Evolutionary conservation across 2,329 filamentous ascomycete species (phyloP).

Genomic region (Aspergillus intermedius): DNA sequence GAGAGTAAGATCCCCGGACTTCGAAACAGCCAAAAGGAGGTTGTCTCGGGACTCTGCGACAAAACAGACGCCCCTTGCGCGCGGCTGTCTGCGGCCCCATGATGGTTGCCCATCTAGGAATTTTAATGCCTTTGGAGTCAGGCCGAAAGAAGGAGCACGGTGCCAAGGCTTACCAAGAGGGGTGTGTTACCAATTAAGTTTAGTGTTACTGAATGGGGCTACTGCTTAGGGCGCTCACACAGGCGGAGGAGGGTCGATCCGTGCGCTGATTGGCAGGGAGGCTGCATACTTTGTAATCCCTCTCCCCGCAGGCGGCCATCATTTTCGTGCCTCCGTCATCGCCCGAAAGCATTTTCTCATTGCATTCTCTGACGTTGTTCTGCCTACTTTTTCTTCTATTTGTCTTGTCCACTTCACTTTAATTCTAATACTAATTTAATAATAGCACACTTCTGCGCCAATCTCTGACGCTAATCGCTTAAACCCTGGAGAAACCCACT

Average conservation of each 20-base stretch:
- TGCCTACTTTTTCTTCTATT: conserved; percentile 5
- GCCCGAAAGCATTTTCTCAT: conserved; percentile 13
- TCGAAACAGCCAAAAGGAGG: conserved; percentile 26
- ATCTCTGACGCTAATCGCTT: neutral
- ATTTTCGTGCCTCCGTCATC: conserved; percentile 5
- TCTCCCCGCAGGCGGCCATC: conserved; percentile 6
- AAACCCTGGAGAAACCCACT: neutral
- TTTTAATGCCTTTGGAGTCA: neutral
- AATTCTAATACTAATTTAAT: too few relatives aligned
- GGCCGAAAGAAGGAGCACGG: neutral
- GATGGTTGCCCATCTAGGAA: neutral
- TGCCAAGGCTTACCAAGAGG: neutral
- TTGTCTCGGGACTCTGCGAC: conserved; percentile 7
- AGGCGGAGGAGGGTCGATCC: neutral
- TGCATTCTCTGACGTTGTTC: conserved; percentile 9
- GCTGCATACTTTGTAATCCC: neutral
- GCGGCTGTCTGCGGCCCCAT: conserved; percentile 20
- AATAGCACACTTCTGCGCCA: too few relatives aligned
- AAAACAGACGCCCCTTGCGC: conserved; percentile 35
- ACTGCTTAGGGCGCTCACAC: neutral
- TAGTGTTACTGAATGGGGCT: neutral
- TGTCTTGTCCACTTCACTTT: conserved; percentile 1
- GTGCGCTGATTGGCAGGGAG: neutral
- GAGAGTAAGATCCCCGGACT: conserved; percentile 20
- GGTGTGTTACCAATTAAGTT: neutral